Percentiles rank a stretch among this genome's conserved stretches.
Conservation (phyloP, 1,139 yeast genomes). For the Zhuliangozyma parablackwelliae region DNA sequence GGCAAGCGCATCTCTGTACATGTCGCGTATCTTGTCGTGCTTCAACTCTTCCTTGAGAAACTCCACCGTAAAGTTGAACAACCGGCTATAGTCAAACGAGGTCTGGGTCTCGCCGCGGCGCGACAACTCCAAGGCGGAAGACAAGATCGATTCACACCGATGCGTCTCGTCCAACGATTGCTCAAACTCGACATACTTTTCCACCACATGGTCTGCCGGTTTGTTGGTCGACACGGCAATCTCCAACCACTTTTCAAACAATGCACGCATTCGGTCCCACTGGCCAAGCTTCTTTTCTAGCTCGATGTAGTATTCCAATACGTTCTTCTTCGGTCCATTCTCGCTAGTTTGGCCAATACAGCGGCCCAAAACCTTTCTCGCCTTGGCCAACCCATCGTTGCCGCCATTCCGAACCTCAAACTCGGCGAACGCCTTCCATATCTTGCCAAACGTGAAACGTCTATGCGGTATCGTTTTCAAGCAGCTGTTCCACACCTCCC, state of each 20-base stretch:
- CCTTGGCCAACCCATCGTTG: conserved; percentile 32
- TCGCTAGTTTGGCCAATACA: conserved; percentile 53
- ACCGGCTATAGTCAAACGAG: conserved; percentile 13
- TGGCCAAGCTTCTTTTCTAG: conserved; percentile 58
- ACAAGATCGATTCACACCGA: conserved; percentile 59
- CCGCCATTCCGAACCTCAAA: conserved; percentile 65
- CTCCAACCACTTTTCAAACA: conserved; percentile 69
- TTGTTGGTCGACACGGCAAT: conserved; percentile 40
- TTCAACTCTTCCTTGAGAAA: conserved; percentile 57
- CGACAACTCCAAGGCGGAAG: conserved; percentile 38
- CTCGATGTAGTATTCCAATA: conserved; percentile 61
- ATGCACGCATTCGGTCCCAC: conserved; percentile 70
- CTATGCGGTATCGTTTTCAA: conserved; percentile 53
- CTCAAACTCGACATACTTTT: conserved; percentile 67
- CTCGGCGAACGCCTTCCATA: conserved; percentile 70
- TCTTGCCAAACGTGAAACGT: conserved; percentile 60
- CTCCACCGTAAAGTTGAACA: conserved; percentile 53
- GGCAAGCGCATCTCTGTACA: conserved; percentile 44
- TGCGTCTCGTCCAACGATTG: conserved; percentile 63
- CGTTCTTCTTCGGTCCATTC: conserved; percentile 50
- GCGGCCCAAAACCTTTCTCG: conserved; percentile 70
- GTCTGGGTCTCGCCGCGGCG: conserved; percentile 10
- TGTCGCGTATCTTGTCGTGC: conserved; percentile 51
- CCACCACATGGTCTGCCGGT: conserved; percentile 17
- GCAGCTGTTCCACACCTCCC: conserved; percentile 49